These are phyloP conservation scores for Populus nigra DNA, from an alignment of 345 rosid genomes.

Conservation along the genomic window DNA sequence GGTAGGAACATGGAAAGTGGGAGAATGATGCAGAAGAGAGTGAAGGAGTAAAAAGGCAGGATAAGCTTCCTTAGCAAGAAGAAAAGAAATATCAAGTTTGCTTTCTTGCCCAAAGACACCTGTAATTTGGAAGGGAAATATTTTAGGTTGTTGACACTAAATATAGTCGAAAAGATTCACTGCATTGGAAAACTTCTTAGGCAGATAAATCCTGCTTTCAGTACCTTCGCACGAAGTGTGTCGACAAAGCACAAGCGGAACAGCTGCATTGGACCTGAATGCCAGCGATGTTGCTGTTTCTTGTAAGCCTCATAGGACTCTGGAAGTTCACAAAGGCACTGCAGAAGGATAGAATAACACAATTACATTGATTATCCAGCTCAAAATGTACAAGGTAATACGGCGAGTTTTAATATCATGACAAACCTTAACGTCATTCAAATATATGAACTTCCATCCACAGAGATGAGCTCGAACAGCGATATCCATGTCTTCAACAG, in stretches of 20 bases:
- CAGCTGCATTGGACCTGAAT: constrained; percentile 96
- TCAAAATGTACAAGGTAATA: constrained; percentile 1
- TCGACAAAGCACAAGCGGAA: constrained; percentile 76
- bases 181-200: neutral
- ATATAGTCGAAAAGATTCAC: neutral
- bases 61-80: constrained; percentile 82
- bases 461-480: constrained; percentile 92
- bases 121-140: constrained; percentile 25
- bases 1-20: constrained; percentile 89
- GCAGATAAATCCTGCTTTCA: neutral
- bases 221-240: constrained; percentile 74
- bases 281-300: constrained; percentile 96
- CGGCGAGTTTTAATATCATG: neutral
- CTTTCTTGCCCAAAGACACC: constrained; percentile 69
- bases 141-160: neutral
- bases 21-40: constrained; percentile 89
- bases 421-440: constrained; percentile 78
- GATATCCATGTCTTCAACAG: constrained; percentile 93
- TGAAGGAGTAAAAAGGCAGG: constrained; percentile 91
- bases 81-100: constrained; percentile 81
- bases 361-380: neutral
- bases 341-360: constrained; percentile 17
- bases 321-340: constrained; percentile 95
- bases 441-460: constrained; percentile 88
- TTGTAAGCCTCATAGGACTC: constrained; percentile 95